Percentiles rank a stretch among this genome's conserved stretches.
Conservation (phyloP, 163 green algal species). For the Trebouxia gelatinosa region DNA sequence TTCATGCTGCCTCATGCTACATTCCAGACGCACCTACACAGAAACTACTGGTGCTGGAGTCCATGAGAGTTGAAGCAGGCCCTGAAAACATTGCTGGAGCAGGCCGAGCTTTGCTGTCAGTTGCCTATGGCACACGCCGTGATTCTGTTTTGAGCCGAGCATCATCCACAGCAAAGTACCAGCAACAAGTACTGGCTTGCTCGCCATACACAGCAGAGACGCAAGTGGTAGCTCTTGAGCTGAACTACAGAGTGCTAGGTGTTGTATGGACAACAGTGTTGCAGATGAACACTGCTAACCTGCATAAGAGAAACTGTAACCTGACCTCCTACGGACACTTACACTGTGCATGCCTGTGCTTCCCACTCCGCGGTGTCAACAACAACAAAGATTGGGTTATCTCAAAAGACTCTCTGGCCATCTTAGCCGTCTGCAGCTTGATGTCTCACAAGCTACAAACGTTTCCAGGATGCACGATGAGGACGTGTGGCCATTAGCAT, state of each 20-base stretch:
- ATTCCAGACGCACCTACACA: background rate
- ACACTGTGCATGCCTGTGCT: too few relatives aligned
- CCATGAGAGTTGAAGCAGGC: background rate
- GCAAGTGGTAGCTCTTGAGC: too few relatives aligned
- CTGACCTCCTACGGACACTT: too few relatives aligned
- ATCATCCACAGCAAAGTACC: background rate
- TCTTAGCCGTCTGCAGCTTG: background rate
- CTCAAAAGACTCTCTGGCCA: background rate
- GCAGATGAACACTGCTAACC: too few relatives aligned
- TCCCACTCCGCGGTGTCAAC: too few relatives aligned
- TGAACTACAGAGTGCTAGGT: too few relatives aligned
- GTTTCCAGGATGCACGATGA: background rate
- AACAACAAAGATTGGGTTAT: background rate
- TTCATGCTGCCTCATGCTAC: background rate
- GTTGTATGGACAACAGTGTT: too few relatives aligned
- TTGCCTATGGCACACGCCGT: constrained; percentile 1
- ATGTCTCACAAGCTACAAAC: background rate
- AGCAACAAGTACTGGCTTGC: background rate
- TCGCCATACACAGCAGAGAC: background rate
- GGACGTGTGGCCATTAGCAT: too few relatives aligned
- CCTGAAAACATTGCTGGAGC: constrained; percentile 12
- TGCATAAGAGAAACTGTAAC: too few relatives aligned
- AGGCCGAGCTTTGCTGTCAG: background rate
- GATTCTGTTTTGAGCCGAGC: background rate
- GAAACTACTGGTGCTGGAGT: constrained; percentile 8